These are phyloP conservation scores for Aspergillus novoparasiticus DNA, from an alignment of 2,329 filamentous ascomycete genomes.

Conservation along the genomic window DNA sequence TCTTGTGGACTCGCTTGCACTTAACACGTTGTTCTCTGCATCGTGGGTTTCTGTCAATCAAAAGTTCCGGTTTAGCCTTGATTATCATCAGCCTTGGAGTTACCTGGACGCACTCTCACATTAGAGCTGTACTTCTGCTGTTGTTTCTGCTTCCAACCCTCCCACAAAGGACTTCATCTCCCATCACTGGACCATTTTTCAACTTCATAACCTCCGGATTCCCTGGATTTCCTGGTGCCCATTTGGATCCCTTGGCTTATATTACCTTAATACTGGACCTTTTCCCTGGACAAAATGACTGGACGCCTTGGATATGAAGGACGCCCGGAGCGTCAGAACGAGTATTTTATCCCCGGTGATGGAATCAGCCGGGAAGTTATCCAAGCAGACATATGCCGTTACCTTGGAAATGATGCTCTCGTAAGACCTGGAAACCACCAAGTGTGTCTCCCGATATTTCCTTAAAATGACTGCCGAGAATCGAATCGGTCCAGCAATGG, in stretches of 20 bases:
- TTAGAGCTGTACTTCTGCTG: constrained; percentile 26
- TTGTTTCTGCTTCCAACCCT: constrained; percentile 26
- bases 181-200: constrained; percentile 21
- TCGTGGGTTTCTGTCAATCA: constrained; percentile 19
- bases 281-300: constrained; percentile 41
- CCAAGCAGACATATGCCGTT: constrained; percentile 81
- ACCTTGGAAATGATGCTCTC: constrained; percentile 79
- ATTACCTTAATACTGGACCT: constrained; percentile 27
- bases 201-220: constrained; percentile 18
- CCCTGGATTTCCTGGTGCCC: constrained; percentile 27
- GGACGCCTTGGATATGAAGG: constrained; percentile 38
- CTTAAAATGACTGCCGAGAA: constrained; percentile 5
- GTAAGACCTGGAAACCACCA: constrained; percentile 74
- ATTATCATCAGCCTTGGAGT: constrained; percentile 24
- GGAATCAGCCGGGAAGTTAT: constrained; percentile 84
- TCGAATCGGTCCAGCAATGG: constrained; percentile 2
- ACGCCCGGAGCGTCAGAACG: constrained; percentile 58
- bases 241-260: constrained; percentile 30
- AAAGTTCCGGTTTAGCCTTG: constrained; percentile 23
- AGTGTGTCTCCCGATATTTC: constrained; percentile 53
- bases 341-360: constrained; percentile 79
- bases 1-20: constrained; percentile 14
- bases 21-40: constrained; percentile 20
- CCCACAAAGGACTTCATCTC: constrained; percentile 17
- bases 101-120: constrained; percentile 26